Evolutionary conservation across 2,329 filamentous ascomycete genomes (phyloP).

Genomic region (Aspergillus ibericus): DNA sequence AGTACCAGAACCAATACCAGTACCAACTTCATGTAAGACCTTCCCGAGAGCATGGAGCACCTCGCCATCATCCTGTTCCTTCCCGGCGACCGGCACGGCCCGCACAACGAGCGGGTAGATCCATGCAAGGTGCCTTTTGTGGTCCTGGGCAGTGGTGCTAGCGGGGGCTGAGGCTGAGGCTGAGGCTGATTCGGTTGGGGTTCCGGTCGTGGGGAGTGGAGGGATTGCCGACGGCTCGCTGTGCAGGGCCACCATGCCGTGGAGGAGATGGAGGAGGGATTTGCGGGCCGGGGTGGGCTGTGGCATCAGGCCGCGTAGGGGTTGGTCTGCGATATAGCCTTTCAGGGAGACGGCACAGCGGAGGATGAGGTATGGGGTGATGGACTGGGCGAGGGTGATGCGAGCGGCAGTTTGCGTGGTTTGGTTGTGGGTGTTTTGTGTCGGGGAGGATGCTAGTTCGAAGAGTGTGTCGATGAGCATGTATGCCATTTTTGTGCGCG

Average conservation of each 20-base stretch:
- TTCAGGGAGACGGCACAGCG: slow-evolving; percentile 79
- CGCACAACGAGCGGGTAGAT: slow-evolving; percentile 70
- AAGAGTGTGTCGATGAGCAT: slow-evolving; percentile 79
- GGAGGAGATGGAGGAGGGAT: slow-evolving; percentile 73
- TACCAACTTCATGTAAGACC: slow-evolving; percentile 61
- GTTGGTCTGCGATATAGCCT: slow-evolving; percentile 86
- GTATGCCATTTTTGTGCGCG: slow-evolving; percentile 72
- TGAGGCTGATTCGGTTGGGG: slow-evolving; percentile 38
- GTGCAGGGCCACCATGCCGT: slow-evolving; percentile 63
- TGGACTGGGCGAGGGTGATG: slow-evolving; percentile 68
- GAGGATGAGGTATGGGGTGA: slow-evolving; percentile 78
- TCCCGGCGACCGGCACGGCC: slow-evolving; percentile 40
- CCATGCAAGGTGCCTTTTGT: slow-evolving; percentile 73
- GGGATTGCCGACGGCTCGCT: slow-evolving; percentile 72
- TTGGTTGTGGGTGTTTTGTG: slow-evolving; percentile 20
- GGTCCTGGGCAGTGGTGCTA: slow-evolving; percentile 34
- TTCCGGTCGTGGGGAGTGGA: slow-evolving; percentile 30
- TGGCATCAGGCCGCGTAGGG: slow-evolving; percentile 83
- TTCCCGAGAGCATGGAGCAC: slow-evolving; percentile 54
- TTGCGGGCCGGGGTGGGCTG: slow-evolving; percentile 77
- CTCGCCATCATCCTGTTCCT: slow-evolving; percentile 39
- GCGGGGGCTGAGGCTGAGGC: slow-evolving; percentile 54
- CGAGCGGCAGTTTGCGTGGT: slow-evolving; percentile 40
- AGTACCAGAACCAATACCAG: slow-evolving; percentile 35
- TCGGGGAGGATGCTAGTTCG: slow-evolving; percentile 60